Evolutionary conservation across 805 yeast species (phyloP).

Genomic region (Torulaspora maleeae): DNA sequence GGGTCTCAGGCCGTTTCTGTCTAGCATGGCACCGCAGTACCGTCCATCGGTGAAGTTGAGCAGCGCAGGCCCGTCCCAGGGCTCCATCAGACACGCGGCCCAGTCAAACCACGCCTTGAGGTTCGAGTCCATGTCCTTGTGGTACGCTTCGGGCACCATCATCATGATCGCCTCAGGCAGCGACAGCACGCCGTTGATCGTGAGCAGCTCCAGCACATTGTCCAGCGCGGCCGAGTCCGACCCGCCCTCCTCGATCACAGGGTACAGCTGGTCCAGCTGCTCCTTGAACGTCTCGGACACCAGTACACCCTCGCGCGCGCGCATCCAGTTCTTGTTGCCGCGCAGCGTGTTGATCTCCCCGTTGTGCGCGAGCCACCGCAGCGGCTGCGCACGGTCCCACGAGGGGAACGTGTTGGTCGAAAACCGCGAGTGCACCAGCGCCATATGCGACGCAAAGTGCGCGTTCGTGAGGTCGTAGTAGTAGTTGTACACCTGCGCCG

Average conservation of each 20-base stretch:
- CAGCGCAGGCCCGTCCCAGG: constrained; percentile 99
- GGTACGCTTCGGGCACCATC: constrained; percentile 98
- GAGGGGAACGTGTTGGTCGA: constrained; percentile 98
- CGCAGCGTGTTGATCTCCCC: constrained; percentile 97
- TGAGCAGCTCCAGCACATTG: constrained; percentile 87
- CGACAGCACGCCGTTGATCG: constrained; percentile 84
- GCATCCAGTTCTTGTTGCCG: constrained; percentile 99
- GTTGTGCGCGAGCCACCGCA: constrained; percentile 95
- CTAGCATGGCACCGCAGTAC: constrained; percentile 96
- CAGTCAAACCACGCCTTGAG: constrained; percentile 95
- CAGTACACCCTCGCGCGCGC: constrained; percentile 98
- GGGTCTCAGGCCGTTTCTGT: constrained; percentile 96
- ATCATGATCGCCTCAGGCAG: constrained; percentile 97
- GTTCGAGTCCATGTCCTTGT: constrained; percentile 90
- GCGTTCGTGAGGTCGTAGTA: constrained; percentile 89
- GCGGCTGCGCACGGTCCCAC: constrained; percentile 99
- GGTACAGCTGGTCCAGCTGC: constrained; percentile 83
- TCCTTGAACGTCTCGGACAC: constrained; percentile 81
- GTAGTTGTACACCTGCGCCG: constrained; percentile 91
- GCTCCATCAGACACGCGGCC: constrained; percentile 99
- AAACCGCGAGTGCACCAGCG: constrained; percentile 93
- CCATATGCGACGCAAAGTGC: constrained; percentile 91
- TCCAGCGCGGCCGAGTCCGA: constrained; percentile 98
- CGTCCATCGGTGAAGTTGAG: constrained; percentile 96
- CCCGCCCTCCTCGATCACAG: constrained; percentile 97